Evolutionary conservation across 78 protist genomes (phyloP).

Genomic region (Dictyostelium brefeldianum): DNA sequence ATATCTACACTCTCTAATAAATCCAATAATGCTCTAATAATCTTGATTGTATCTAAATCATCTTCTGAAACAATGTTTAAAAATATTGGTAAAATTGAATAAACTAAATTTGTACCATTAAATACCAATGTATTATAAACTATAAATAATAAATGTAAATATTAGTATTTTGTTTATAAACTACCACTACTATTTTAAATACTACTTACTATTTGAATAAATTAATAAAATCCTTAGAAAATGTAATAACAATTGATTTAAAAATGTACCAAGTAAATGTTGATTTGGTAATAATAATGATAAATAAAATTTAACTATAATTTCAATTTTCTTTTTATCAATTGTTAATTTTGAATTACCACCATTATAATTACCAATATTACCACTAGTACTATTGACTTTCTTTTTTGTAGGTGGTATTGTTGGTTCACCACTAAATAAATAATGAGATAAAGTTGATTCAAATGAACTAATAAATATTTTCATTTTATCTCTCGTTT

Average conservation of each 20-base stretch:
- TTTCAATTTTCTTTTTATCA: neutral
- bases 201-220: neutral
- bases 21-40: neutral
- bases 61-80: neutral
- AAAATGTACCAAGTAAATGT: neutral
- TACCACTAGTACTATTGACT: too few species aligned
- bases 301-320: neutral
- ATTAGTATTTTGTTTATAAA: neutral
- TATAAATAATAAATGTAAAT: neutral
- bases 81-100: neutral
- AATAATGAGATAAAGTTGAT: neutral
- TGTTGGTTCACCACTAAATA: neutral
- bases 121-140: neutral
- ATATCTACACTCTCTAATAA: neutral
- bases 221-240: neutral
- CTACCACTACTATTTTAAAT: neutral
- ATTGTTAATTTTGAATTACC: neutral
- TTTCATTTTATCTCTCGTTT: neutral
- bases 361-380: too few species aligned
- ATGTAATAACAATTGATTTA: neutral
- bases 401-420: too few species aligned
- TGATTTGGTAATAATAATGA: neutral
- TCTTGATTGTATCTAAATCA: neutral
- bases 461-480: neutral
- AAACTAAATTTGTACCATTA: too few species aligned